Evolutionary conservation across 306 rosid genomes (phyloP), one percentile per base, ranked within the genome.

Genomic region (Lathyrus sativus): DNA sequence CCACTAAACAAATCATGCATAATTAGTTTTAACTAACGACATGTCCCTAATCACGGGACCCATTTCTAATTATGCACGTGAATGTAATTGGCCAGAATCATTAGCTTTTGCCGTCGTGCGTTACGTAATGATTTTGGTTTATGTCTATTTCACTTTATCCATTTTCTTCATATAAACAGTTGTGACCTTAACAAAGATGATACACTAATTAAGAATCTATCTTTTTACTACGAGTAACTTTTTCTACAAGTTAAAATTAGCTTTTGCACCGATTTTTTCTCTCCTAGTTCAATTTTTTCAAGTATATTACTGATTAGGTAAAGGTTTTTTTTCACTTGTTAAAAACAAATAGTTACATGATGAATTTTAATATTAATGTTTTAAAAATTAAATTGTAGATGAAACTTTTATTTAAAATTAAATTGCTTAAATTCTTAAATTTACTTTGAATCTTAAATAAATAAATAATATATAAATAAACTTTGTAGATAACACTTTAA

Each of bases 31-130:
- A 57, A 57, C 70, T 11, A 48, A 71, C 42, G 7, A 49, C 3
- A 61, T 31, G 61, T 17, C 51, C 64, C 56, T 62, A 55, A 46
- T 31, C 33, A 3, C 49, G 73, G 79, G 81, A 4, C 81, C 78
- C 71, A 68, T 44, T 29, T 7, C 13, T n/a, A 73, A 41, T 72
- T 50, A 3, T 38, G 68, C 84, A 76, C 81, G 78, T 60, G 84
- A 66, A 24, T 55, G 19, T 17, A 71, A 65, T 71, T 28, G 70
- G 53, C 39, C 39, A 9, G 38, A 54, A 80, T 65, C 74, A 65
- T 66, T 51, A 46, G 41, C 18, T 55, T 35, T 35, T 19, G 24
- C 39, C 11, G 58, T 79, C 65, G 53, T 54, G 72, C 10, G 9
- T 28, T 73, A 56, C 42, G 2, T 57, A 6, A 15, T 29, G 31